Evolutionary conservation across 139 green algal species (phyloP).

Genomic region (Chlorella sp.): DNA sequence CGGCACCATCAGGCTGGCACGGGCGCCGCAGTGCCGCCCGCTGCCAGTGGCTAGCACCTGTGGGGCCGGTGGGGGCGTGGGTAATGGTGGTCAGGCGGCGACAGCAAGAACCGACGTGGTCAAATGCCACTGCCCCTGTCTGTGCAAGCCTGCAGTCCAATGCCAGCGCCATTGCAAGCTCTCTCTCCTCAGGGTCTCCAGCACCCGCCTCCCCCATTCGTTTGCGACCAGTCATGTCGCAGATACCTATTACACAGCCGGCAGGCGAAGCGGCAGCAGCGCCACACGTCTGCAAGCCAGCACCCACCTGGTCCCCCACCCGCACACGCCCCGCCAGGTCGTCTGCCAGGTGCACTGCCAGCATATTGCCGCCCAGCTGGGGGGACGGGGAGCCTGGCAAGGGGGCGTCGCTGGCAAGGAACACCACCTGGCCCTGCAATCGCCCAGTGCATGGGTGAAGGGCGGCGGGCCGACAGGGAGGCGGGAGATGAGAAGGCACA

Average conservation of each 20-base stretch:
- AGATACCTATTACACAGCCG: no score
- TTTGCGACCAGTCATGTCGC: no score
- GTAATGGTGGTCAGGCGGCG: no score
- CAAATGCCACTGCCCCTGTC: no score
- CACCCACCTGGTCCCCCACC: neutral
- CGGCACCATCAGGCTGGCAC: neutral
- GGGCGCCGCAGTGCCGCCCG: neutral
- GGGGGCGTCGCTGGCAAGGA: neutral
- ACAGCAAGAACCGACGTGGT: no score
- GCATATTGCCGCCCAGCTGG: neutral
- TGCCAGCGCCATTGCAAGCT: no score
- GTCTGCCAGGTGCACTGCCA: conserved; percentile 22
- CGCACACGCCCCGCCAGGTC: conserved; percentile 13
- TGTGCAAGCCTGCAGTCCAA: no score
- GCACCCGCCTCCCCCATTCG: no score
- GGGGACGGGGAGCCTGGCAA: neutral
- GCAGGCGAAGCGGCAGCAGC: no score
- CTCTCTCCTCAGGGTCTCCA: no score
- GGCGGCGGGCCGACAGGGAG: neutral
- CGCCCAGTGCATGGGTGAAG: no score
- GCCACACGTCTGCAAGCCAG: no score
- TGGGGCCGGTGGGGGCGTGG: neutral
- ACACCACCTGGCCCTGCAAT: conserved; percentile 24
- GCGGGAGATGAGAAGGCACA: neutral
- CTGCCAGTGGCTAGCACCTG: conserved; percentile 8